Evolutionary conservation across 1,284 basidiomycete genomes (phyloP).

Genomic region (Puccinia coronata): DNA sequence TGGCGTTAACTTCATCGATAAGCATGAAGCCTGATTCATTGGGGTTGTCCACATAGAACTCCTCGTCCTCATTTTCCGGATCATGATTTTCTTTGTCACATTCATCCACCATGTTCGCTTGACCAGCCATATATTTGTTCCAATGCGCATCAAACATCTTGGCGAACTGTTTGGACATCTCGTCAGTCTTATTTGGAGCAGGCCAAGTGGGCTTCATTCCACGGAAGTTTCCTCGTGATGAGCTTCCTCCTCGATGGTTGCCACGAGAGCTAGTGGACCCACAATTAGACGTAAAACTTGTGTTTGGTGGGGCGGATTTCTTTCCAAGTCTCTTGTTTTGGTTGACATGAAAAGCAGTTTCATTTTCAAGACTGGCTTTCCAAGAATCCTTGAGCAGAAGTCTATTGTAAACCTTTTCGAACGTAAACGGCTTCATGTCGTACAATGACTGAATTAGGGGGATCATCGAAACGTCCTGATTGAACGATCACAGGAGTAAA

Average conservation of each 20-base stretch:
- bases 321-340: neutral
- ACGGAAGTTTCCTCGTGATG: too few relatives aligned
- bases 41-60: too few relatives aligned
- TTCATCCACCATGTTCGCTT: neutral
- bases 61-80: too few relatives aligned
- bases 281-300: neutral
- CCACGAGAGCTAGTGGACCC: neutral
- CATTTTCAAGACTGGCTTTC: neutral
- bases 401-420: neutral
- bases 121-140: too few relatives aligned
- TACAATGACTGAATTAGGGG: neutral
- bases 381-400: neutral
- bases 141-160: too few relatives aligned
- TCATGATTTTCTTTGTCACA: too few relatives aligned
- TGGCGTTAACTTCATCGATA: too few relatives aligned
- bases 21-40: too few relatives aligned
- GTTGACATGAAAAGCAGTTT: neutral
- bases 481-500: neutral
- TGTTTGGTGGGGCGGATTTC: neutral
- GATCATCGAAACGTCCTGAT: neutral
- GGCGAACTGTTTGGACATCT: too few relatives aligned
- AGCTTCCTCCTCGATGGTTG: neutral
- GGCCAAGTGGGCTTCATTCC: neutral
- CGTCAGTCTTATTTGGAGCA: neutral
- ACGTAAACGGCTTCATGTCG: too few relatives aligned